phyloP scores from a whole-genome alignment of 306 rosid genomes.

The cucumber (Cucumis sativus) region Cucumber_9930_V3 NC_026659.2:15064001-15064500 shows the following conservation, averaged over 20 bases:
- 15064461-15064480: constrained; percentile 62
- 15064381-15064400: constrained; percentile 42
- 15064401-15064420: constrained; percentile 33
- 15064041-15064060: constrained; percentile 4
- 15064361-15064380: constrained; percentile 70
- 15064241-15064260: constrained; percentile 32
- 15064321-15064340: constrained; percentile 45
- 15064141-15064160: constrained; percentile 55
- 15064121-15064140: constrained; percentile 48
- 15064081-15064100: constrained; percentile 8
- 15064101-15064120: constrained; percentile 44
- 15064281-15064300: constrained; percentile 67
- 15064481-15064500: constrained; percentile 77
- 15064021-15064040: background rate
- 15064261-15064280: constrained; percentile 31
- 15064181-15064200: constrained; percentile 22
- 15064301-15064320: constrained; percentile 33
- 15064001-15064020: background rate
- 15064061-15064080: background rate
- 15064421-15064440: constrained; percentile 42
- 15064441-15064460: constrained; percentile 52
- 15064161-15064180: constrained; percentile 35
- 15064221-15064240: constrained; percentile 32
- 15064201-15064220: constrained; percentile 26
- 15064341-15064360: constrained; percentile 37